Conservation (phyloP, 164 flowering plant species). For the Umbilicus rupestris region DNA sequence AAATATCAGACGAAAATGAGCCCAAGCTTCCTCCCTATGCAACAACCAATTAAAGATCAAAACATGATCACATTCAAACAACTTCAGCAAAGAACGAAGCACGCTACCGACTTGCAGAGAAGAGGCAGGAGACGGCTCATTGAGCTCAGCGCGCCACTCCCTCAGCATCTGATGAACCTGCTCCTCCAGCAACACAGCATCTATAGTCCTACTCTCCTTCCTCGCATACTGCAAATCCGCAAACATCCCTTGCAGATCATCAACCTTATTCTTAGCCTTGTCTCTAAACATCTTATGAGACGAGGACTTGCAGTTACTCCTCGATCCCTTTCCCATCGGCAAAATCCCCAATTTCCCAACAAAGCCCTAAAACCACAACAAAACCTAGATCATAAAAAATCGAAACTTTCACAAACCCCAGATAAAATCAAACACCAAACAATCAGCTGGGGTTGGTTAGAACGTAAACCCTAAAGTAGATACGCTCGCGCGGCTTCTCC, state of each 20-base stretch:
- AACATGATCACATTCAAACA: not conserved
- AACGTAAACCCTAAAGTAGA: conserved; percentile 7
- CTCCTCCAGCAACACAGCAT: conserved; percentile 72
- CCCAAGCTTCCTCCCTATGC: conserved; percentile 71
- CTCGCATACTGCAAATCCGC: conserved; percentile 79
- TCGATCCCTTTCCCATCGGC: conserved; percentile 57
- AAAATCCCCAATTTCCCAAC: conserved; percentile 11
- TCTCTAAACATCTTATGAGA: conserved; percentile 87
- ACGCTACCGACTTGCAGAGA: not conserved
- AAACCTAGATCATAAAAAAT: not conserved
- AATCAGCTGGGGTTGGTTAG: not conserved
- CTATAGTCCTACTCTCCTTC: conserved; percentile 72
- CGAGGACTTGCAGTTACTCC: conserved; percentile 64
- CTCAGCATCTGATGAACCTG: conserved; percentile 95
- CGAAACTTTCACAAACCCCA: conserved; percentile 8
- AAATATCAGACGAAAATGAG: conserved; percentile 70
- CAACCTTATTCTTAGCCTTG: conserved; percentile 83
- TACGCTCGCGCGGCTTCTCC: conserved; percentile 5
- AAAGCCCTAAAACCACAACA: conserved; percentile 14
- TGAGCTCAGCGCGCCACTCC: conserved; percentile 93
- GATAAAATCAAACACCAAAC: not conserved
- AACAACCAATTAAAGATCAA: conserved; percentile 9
- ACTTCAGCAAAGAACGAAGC: not conserved
- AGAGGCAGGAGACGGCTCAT: conserved; percentile 86
- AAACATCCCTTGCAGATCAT: conserved; percentile 85